These are phyloP conservation scores for Cryphonectria naterciae DNA, from an alignment of 2,329 filamentous ascomycete species.

Conservation along the genomic window DNA sequence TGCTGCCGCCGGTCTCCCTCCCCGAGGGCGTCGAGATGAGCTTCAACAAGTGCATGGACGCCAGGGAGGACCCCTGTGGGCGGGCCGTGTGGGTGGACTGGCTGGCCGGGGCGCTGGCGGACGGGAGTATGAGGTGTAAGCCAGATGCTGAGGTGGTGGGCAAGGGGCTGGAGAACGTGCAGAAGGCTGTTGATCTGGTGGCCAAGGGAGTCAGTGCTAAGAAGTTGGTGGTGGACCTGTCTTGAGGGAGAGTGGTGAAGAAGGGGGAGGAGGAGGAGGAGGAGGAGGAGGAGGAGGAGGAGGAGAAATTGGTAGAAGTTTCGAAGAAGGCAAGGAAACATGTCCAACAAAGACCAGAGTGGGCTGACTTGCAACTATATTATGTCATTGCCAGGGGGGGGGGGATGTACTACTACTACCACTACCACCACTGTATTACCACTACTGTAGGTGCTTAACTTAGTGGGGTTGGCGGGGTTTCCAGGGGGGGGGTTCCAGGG, in stretches of 20 bases:
- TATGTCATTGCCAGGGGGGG: not conserved
- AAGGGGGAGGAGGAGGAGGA: too few species aligned
- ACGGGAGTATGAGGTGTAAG: not conserved
- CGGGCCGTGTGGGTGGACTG: slow-evolving; percentile 14
- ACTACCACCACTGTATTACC: too few species aligned
- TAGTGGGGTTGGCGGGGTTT: not conserved
- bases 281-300: not conserved
- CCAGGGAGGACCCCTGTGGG: not conserved
- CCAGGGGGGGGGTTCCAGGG: not conserved
- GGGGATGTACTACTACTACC: too few species aligned
- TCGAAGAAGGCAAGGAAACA: not conserved
- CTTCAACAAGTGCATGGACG: not conserved
- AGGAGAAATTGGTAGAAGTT: slow-evolving; percentile 5
- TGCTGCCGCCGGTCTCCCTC: not conserved
- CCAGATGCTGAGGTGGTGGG: slow-evolving; percentile 19
- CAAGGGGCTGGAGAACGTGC: slow-evolving; percentile 19
- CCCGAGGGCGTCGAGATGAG: slow-evolving; percentile 15
- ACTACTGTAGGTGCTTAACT: not conserved
- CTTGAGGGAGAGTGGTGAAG: not conserved
- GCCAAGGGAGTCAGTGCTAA: slow-evolving; percentile 14
- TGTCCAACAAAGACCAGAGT: not conserved
- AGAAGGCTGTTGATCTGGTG: slow-evolving; percentile 20
- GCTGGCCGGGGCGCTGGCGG: slow-evolving; percentile 10
- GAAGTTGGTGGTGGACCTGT: slow-evolving; percentile 19
- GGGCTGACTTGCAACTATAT: not conserved